Evolutionary conservation across 208 protist genomes (phyloP).

Genomic region (Trypanosoma platydactyli): DNA sequence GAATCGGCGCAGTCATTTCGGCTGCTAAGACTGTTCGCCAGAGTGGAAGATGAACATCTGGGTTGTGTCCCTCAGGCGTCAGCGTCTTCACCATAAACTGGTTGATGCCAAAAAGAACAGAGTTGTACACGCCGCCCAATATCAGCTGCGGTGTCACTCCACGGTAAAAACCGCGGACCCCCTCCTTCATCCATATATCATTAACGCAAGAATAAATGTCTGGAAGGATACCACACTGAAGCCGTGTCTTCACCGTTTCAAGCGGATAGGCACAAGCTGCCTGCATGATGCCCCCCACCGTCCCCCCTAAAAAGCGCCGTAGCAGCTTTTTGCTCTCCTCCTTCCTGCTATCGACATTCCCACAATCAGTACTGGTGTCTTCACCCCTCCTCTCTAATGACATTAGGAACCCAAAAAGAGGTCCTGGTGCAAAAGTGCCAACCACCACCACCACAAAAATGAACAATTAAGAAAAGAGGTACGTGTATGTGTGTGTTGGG

Average conservation of each 20-base stretch:
- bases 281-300: constrained; percentile 63
- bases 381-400: not conserved
- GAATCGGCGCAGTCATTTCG: constrained; percentile 62
- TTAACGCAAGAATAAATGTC: constrained; percentile 40
- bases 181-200: constrained; percentile 51
- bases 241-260: constrained; percentile 70
- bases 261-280: constrained; percentile 66
- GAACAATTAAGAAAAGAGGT: not conserved
- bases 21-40: constrained; percentile 60
- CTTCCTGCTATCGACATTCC: not conserved
- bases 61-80: constrained; percentile 38
- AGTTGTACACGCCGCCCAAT: constrained; percentile 67
- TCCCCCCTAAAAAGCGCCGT: constrained; percentile 55
- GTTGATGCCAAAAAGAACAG: constrained; percentile 68
- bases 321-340: constrained; percentile 27
- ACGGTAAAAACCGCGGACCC: constrained; percentile 59
- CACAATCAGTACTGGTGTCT: not conserved
- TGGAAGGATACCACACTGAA: constrained; percentile 65
- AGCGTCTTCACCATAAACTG: constrained; percentile 58
- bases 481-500: not conserved
- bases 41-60: constrained; percentile 30
- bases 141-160: constrained; percentile 55
- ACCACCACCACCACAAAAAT: not conserved
- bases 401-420: not conserved
- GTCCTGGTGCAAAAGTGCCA: not conserved